Conservation (phyloP, 108 stramenopile genomes). For the Ochromonas danica region DNA sequence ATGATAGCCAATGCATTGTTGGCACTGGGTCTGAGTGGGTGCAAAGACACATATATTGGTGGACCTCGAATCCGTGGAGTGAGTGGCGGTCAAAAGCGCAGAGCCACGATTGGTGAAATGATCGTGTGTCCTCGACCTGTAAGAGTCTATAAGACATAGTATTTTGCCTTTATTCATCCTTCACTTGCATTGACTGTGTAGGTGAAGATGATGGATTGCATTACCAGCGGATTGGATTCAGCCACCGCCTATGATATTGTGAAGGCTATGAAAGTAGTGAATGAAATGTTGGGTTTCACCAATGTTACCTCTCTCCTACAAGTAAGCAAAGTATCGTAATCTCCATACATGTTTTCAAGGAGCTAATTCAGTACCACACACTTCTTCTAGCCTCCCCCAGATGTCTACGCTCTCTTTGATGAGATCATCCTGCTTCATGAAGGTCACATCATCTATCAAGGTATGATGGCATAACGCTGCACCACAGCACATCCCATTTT, state of each 20-base stretch:
- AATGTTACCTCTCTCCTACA: slow-evolving; percentile 72
- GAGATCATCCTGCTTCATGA: slow-evolving; percentile 73
- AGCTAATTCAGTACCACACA: too few species aligned
- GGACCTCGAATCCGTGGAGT: slow-evolving; percentile 72
- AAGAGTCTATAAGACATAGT: slow-evolving; percentile 65
- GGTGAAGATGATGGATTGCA: too few species aligned
- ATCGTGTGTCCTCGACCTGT: slow-evolving; percentile 46
- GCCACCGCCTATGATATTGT: too few species aligned
- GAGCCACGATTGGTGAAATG: slow-evolving; percentile 84
- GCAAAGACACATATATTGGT: slow-evolving; percentile 57
- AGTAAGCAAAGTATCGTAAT: too few species aligned
- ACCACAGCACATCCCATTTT: too few species aligned
- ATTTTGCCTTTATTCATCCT: slow-evolving; percentile 73
- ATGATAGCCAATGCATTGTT: slow-evolving; percentile 43
- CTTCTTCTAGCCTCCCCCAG: slow-evolving; percentile 65
- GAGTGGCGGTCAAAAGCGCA: too few species aligned
- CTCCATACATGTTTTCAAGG: too few species aligned
- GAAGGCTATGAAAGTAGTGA: too few species aligned
- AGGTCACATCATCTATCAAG: slow-evolving; percentile 74
- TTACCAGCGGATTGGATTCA: slow-evolving; percentile 35
- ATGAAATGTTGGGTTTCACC: slow-evolving; percentile 39
- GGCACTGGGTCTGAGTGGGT: slow-evolving; percentile 53
- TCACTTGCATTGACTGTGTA: slow-evolving; percentile 78
- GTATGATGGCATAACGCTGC: too few species aligned
- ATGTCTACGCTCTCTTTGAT: slow-evolving; percentile 84